Conservation (phyloP, 2,329 filamentous ascomycete genomes). For the Talaromyces albobiverticillius region DNA sequence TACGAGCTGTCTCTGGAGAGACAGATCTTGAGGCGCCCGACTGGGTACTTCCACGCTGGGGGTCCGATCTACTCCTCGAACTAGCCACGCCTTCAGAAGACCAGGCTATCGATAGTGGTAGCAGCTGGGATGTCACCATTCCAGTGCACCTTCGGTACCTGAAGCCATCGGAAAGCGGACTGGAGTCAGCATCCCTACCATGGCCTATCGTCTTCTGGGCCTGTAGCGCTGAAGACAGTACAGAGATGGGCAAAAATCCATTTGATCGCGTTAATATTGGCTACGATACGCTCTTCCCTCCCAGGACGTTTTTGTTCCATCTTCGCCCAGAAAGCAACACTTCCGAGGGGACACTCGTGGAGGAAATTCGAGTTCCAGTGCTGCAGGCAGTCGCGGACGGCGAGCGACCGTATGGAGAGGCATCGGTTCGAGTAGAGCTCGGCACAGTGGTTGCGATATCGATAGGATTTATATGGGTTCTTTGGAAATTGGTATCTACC, state of each 20-base stretch:
- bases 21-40: conserved; percentile 89
- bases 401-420: conserved; percentile 35
- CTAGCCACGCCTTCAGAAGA: conserved; percentile 54
- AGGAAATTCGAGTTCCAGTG: conserved; percentile 63
- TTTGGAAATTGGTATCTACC: conserved; percentile 54
- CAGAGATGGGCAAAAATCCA: conserved; percentile 71
- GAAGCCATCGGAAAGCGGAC: conserved; percentile 56
- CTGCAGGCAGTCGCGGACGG: conserved; percentile 53
- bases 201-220: conserved; percentile 91
- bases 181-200: conserved; percentile 60
- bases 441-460: conserved; percentile 60
- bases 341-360: conserved; percentile 44
- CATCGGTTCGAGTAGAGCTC: conserved; percentile 41
- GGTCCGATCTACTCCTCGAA: conserved; percentile 72
- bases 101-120: conserved; percentile 10
- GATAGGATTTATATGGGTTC: conserved; percentile 67
- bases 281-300: conserved; percentile 76
- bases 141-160: conserved; percentile 87
- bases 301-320: conserved; percentile 81
- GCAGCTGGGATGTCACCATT: conserved; percentile 49
- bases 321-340: conserved; percentile 36
- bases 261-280: conserved; percentile 85
- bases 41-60: conserved; percentile 75
- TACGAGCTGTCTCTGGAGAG: conserved; percentile 69
- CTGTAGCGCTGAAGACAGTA: conserved; percentile 60